Conservation (phyloP, 441 rosid genomes). For the Adansonia rubrostipa region DNA sequence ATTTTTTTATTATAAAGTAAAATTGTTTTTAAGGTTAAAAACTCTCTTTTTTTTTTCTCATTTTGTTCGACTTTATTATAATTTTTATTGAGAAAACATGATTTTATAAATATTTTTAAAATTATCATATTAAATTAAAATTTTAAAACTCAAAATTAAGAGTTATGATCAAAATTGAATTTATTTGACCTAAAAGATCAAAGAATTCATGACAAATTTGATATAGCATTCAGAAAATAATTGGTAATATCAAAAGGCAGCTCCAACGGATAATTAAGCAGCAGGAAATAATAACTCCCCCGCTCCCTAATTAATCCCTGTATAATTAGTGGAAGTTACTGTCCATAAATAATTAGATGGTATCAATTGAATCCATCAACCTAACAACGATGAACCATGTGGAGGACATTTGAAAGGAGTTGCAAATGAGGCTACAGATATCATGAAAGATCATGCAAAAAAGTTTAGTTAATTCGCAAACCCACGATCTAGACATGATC, state of each 20-base stretch:
- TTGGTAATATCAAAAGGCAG: no score
- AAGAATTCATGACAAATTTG: neutral
- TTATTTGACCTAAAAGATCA: no score
- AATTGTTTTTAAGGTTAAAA: no score
- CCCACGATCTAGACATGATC: neutral
- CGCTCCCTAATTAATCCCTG: neutral
- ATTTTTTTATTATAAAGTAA: no score
- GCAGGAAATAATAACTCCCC: neutral
- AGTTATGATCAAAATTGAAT: no score
- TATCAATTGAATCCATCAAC: neutral
- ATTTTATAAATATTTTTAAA: no score
- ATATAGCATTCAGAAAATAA: neutral
- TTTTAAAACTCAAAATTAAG: no score
- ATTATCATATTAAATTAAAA: no score
- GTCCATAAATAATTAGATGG: neutral
- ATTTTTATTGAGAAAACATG: no score
- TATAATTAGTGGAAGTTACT: constrained; percentile 4
- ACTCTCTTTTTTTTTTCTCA: no score
- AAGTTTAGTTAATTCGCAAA: constrained; percentile 2
- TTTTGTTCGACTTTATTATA: no score
- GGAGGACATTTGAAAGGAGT: neutral
- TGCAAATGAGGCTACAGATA: no score
- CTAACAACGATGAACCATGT: neutral
- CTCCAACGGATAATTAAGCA: neutral
- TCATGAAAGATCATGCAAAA: constrained; percentile 11